Percentiles rank a stretch among this genome's conserved stretches.
Evolutionary conservation across 2,329 filamentous ascomycete species (phyloP).

Genomic region (Hypoxylon sp.): DNA sequence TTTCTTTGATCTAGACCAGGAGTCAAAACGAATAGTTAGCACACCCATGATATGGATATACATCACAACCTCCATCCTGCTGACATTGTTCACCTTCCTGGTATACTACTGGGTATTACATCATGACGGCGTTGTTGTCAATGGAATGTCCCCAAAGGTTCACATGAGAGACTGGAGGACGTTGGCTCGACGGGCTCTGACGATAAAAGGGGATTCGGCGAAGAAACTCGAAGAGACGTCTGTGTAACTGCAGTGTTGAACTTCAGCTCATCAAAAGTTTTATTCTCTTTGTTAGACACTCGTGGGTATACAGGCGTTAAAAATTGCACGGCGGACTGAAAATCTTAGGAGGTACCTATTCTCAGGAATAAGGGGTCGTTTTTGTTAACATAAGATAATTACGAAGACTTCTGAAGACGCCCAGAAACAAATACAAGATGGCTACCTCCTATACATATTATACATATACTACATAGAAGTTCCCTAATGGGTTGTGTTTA

Average conservation of each 20-base stretch:
- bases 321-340: too few species aligned
- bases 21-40: constrained; percentile 51
- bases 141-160: constrained; percentile 46
- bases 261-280: too few species aligned
- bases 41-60: constrained; percentile 60
- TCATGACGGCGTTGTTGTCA: constrained; percentile 47
- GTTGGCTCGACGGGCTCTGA: constrained; percentile 26
- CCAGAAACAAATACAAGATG: too few species aligned
- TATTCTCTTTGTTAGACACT: too few species aligned
- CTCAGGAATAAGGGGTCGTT: too few species aligned
- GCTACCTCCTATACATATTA: too few species aligned
- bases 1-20: constrained; percentile 56
- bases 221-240: constrained; percentile 8
- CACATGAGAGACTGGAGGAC: constrained; percentile 38
- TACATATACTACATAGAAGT: too few species aligned
- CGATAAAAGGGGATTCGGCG: constrained; percentile 19
- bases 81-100: constrained; percentile 55
- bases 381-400: too few species aligned
- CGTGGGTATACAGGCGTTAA: too few species aligned
- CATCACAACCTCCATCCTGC: constrained; percentile 50
- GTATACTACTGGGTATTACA: constrained; percentile 53
- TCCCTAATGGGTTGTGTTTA: too few species aligned
- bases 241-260: background rate
- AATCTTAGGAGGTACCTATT: too few species aligned
- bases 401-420: too few species aligned